Conservation (phyloP, 495 filamentous ascomycete species). For the Thozetella sp. region DNA sequence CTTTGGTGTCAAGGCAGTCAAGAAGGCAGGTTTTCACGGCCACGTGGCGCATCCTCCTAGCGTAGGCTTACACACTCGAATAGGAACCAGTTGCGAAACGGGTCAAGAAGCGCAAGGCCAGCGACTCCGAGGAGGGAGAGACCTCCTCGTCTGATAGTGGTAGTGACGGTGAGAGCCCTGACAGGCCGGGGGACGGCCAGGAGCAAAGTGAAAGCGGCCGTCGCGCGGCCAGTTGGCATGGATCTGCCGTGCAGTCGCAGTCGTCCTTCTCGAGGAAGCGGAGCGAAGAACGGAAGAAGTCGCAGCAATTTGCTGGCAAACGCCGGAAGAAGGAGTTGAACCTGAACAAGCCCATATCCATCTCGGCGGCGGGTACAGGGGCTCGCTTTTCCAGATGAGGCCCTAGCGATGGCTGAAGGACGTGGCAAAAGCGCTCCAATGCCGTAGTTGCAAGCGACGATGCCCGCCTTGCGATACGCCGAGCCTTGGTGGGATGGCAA, state of each 20-base stretch:
- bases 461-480: not conserved
- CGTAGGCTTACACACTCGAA: not conserved
- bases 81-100: not conserved
- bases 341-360: slow-evolving; percentile 51
- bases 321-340: slow-evolving; percentile 61
- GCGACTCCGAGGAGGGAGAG: not conserved
- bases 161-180: not conserved
- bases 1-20: not conserved
- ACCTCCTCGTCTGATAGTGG: not conserved
- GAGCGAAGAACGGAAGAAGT: slow-evolving; percentile 39
- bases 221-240: slow-evolving; percentile 1
- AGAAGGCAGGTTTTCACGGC: not conserved
- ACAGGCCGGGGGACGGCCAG: not conserved
- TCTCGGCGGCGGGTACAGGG: slow-evolving; percentile 39
- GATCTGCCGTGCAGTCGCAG: slow-evolving; percentile 14
- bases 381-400: slow-evolving; percentile 11
- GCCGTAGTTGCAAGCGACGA: not conserved
- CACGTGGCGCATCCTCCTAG: not conserved
- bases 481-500: not conserved
- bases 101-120: not conserved
- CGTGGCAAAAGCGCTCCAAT: slow-evolving; percentile 17
- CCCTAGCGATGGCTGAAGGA: slow-evolving; percentile 18
- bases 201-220: slow-evolving; percentile 15
- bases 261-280: slow-evolving; percentile 24
- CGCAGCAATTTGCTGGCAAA: slow-evolving; percentile 47